Conservation (phyloP, 1,139 yeast species). For the Scheffersomyces lignicola region DNA sequence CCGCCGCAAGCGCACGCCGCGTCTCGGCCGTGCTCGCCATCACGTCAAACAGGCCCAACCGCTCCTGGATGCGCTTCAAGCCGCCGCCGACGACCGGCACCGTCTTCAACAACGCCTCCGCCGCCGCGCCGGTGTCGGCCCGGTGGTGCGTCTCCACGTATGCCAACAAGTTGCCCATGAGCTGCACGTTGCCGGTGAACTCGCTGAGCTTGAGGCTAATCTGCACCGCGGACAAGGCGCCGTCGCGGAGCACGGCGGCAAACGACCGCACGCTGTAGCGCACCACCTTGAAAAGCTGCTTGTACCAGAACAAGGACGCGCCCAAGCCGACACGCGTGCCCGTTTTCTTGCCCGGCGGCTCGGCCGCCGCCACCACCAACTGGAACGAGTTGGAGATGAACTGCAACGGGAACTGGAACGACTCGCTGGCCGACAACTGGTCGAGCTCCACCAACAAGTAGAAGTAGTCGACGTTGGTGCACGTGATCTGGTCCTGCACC, state of each 20-base stretch:
- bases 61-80: slow-evolving; percentile 7
- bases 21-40: too few species aligned
- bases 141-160: too few species aligned
- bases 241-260: slow-evolving; percentile 2
- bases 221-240: slow-evolving; percentile 7
- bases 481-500: slow-evolving; percentile 33
- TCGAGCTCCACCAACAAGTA: slow-evolving; percentile 43
- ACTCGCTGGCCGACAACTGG: slow-evolving; percentile 37
- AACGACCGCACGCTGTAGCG: slow-evolving; percentile 29
- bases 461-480: slow-evolving; percentile 39
- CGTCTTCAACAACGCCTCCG: slow-evolving; percentile 3
- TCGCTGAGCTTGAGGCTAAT: slow-evolving; percentile 22
- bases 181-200: slow-evolving; percentile 31
- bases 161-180: slow-evolving; percentile 26
- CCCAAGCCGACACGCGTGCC: slow-evolving; percentile 10
- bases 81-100: slow-evolving; percentile 30
- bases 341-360: slow-evolving; percentile 11
- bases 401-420: slow-evolving; percentile 43
- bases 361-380: slow-evolving; percentile 19
- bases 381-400: slow-evolving; percentile 44
- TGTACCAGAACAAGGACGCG: slow-evolving; percentile 32
- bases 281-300: slow-evolving; percentile 38
- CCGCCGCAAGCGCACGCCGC: too few species aligned
- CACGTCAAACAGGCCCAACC: neutral
- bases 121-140: too few species aligned